Percentiles rank a stretch among this genome's conserved stretches.
Conservation (phyloP, 2,329 filamentous ascomycete species). For the Neoscytalidium dimidiatum region DNA sequence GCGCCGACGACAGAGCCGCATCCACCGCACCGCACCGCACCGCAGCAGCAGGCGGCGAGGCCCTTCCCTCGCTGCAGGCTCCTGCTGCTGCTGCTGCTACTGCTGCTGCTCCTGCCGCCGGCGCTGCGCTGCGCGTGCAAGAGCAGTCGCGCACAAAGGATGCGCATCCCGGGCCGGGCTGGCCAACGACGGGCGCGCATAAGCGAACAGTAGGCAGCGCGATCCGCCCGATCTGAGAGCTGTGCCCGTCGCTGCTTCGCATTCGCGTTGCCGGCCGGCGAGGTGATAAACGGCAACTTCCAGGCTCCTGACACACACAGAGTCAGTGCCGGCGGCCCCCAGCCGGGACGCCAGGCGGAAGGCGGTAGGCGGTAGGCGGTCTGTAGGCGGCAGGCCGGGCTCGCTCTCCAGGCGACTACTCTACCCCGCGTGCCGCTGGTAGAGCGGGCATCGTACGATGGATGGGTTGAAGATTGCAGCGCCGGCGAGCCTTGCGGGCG, state of each 20-base stretch:
- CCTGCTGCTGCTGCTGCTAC: not conserved
- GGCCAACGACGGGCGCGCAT: constrained; percentile 5
- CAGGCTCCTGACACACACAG: constrained; percentile 16
- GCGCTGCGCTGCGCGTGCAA: not conserved
- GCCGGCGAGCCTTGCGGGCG: constrained; percentile 4
- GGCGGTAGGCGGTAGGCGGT: not conserved
- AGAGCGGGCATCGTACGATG: constrained; percentile 1
- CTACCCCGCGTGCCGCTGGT: constrained; percentile 11
- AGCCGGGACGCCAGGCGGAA: not conserved
- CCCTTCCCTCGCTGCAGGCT: not conserved
- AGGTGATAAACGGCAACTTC: constrained; percentile 12
- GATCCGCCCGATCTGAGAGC: constrained; percentile 14
- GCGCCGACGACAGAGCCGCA: not conserved
- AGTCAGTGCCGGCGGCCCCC: not conserved
- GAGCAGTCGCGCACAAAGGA: not conserved
- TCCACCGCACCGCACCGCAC: not conserved
- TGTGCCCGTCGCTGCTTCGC: constrained; percentile 1
- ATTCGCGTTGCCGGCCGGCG: constrained; percentile 5
- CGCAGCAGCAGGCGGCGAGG: not conserved
- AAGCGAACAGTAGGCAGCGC: constrained; percentile 3
- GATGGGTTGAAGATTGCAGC: not conserved
- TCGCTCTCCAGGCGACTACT: too few relatives aligned
- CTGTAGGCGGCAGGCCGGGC: not conserved
- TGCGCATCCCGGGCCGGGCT: not conserved
- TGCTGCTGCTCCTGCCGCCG: not conserved